Conservation (phyloP, 768 basidiomycete genomes). For the Boletus speciosus region DNA sequence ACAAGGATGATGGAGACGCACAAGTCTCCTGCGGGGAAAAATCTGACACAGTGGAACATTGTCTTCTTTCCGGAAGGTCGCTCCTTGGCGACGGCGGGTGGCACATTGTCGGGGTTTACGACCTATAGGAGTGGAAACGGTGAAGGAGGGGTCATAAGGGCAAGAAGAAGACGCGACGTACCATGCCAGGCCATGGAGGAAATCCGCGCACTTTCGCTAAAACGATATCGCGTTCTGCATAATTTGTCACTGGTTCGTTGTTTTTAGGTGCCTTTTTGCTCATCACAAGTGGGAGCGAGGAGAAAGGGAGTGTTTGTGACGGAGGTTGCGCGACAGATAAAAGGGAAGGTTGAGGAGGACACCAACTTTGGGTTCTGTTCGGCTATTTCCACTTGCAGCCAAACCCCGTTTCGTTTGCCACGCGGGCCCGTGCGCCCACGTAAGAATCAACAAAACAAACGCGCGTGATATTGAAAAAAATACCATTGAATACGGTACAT, state of each 20-base stretch:
- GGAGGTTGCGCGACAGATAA: constrained; percentile 35
- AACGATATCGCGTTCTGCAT: constrained; percentile 77
- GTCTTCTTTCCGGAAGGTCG: constrained; percentile 73
- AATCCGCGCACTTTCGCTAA: constrained; percentile 92
- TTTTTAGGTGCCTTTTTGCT: constrained; percentile 52
- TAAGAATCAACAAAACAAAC: constrained; percentile 36
- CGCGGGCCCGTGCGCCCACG: constrained; percentile 39
- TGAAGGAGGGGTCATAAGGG: constrained; percentile 7
- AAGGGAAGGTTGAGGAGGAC: constrained; percentile 40
- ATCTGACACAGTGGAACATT: constrained; percentile 69
- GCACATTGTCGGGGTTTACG: constrained; percentile 68
- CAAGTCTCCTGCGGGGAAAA: constrained; percentile 95
- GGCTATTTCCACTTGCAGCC: constrained; percentile 39
- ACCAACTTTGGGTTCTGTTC: constrained; percentile 38
- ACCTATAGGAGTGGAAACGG: constrained; percentile 48
- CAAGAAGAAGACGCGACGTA: constrained; percentile 43
- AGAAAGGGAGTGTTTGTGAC: constrained; percentile 14
- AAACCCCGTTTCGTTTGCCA: constrained; percentile 38
- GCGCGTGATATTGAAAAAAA: constrained; percentile 29
- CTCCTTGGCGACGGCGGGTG: constrained; percentile 58
- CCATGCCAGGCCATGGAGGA: constrained; percentile 94
- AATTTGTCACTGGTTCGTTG: constrained; percentile 43
- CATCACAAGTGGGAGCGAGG: constrained; percentile 29
- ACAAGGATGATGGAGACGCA: constrained; percentile 43
- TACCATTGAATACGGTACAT: constrained; percentile 31